phyloP scores from a whole-genome alignment of 768 basidiomycete species.

The Tricholoma matsutake region DNA sequence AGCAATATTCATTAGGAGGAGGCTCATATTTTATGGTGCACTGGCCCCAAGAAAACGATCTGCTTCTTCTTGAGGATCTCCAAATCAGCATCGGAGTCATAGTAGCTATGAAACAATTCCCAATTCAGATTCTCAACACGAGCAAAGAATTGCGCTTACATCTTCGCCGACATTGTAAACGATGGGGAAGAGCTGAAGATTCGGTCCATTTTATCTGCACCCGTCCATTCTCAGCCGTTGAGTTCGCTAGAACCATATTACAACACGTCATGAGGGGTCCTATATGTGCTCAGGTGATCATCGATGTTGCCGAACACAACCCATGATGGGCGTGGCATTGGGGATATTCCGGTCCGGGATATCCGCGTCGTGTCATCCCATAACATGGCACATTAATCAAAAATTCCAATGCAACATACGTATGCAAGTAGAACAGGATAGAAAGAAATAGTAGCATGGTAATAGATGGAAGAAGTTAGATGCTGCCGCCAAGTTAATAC shows the following conservation, averaged over 20 bases:
- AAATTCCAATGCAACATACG: no score
- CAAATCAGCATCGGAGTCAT: slow-evolving; percentile 61
- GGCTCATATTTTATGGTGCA: not conserved
- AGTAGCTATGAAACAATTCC: slow-evolving; percentile 38
- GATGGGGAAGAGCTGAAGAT: not conserved
- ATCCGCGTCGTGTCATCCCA: no score
- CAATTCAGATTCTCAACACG: not conserved
- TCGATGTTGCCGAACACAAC: not conserved
- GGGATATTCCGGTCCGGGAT: no score
- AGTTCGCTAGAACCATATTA: not conserved
- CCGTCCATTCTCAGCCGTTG: not conserved
- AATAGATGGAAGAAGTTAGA: no score
- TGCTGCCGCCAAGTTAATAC: no score
- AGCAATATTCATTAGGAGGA: not conserved
- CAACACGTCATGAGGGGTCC: slow-evolving; percentile 18
- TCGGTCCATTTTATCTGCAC: not conserved
- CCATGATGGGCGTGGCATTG: no score
- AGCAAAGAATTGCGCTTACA: slow-evolving; percentile 35
- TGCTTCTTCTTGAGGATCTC: slow-evolving; percentile 43
- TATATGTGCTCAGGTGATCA: slow-evolving; percentile 30
- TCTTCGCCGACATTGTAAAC: slow-evolving; percentile 45
- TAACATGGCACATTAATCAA: no score
- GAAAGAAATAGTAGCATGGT: no score
- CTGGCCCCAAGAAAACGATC: slow-evolving; percentile 60
- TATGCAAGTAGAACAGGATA: no score